A percentile compares a stretch with the other conserved stretches of the same genome.
phyloP scores from a whole-genome alignment of 2,329 filamentous ascomycete species.

The Nemania serpens region DNA sequence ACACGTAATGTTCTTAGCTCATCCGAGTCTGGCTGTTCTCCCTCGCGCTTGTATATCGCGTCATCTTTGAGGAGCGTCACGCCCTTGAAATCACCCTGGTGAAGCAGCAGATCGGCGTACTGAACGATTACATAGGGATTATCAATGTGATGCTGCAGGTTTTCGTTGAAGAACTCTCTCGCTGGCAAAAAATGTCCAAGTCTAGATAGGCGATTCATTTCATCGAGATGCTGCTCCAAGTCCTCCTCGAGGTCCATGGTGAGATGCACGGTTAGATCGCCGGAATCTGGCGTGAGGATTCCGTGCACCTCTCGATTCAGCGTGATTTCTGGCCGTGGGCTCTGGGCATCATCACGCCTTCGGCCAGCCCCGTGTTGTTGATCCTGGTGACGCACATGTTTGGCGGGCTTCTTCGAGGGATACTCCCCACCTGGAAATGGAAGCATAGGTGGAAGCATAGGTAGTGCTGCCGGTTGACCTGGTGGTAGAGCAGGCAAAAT shows the following conservation, averaged over 20 bases:
- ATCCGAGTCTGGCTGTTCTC: not conserved
- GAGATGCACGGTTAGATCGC: slow-evolving; percentile 33
- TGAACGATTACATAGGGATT: slow-evolving; percentile 36
- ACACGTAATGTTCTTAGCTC: slow-evolving; percentile 18
- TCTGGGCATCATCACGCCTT: not conserved
- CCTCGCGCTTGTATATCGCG: slow-evolving; percentile 15
- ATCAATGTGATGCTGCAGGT: slow-evolving; percentile 32
- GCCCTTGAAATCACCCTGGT: slow-evolving; percentile 37
- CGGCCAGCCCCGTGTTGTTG: not conserved
- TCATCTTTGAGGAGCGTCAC: slow-evolving; percentile 23
- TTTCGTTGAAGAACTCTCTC: slow-evolving; percentile 28
- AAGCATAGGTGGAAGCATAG: not conserved
- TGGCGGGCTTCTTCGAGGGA: not conserved
- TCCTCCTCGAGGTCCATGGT: slow-evolving; percentile 33
- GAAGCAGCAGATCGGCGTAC: slow-evolving; percentile 38
- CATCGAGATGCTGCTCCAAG: slow-evolving; percentile 35
- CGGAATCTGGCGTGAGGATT: slow-evolving; percentile 24
- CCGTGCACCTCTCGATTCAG: slow-evolving; percentile 20
- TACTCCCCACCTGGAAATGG: not conserved
- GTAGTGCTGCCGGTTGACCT: slow-evolving; percentile 1
- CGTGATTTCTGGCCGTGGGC: not conserved
- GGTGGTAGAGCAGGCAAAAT: slow-evolving; percentile 10
- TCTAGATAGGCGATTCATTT: slow-evolving; percentile 34
- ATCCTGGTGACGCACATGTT: slow-evolving; percentile 15
- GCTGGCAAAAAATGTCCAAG: slow-evolving; percentile 36